phyloP scores from a whole-genome alignment of 2,329 filamentous ascomycete genomes.

The Epichloe brachyelytri region DNA sequence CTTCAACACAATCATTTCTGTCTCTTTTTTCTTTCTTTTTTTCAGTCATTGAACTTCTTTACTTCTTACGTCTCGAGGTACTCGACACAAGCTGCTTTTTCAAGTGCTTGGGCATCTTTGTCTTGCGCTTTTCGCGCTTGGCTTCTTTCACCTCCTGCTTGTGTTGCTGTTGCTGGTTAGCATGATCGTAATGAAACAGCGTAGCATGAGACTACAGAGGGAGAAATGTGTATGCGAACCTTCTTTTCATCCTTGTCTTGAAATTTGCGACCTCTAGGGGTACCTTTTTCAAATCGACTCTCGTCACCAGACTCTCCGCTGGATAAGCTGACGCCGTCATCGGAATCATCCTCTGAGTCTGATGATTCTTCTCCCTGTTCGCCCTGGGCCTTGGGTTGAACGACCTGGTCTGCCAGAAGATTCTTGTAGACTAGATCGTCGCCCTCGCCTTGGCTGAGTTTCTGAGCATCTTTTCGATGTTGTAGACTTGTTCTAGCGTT shows the following conservation, averaged over 20 bases:
- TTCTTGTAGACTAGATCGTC: slow-evolving; percentile 74
- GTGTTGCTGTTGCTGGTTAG: slow-evolving; percentile 38
- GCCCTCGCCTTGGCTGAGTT: slow-evolving; percentile 59
- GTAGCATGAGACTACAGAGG: not conserved
- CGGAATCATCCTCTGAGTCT: slow-evolving; percentile 29
- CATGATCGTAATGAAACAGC: not conserved
- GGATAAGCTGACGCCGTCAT: slow-evolving; percentile 34
- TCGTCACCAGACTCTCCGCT: slow-evolving; percentile 34
- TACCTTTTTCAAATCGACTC: slow-evolving; percentile 48
- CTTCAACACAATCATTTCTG: not conserved
- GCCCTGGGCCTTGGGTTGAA: slow-evolving; percentile 24
- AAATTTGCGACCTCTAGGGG: slow-evolving; percentile 69
- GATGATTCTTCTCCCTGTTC: slow-evolving; percentile 26
- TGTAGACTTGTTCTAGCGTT: slow-evolving; percentile 90
- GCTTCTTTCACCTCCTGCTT: slow-evolving; percentile 90
- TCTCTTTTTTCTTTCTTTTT: not conserved
- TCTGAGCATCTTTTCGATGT: slow-evolving; percentile 81
- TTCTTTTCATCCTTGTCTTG: slow-evolving; percentile 87
- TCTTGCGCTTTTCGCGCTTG: slow-evolving; percentile 83
- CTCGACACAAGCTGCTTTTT: slow-evolving; percentile 76
- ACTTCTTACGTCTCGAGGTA: slow-evolving; percentile 51
- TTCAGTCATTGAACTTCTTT: slow-evolving; percentile 10
- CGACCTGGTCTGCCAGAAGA: slow-evolving; percentile 60
- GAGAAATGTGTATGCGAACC: slow-evolving; percentile 25
- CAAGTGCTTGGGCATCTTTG: slow-evolving; percentile 90